Percentiles rank a stretch among this genome's conserved stretches.
Conservation (phyloP, 2,329 filamentous ascomycete genomes). For the Colletotrichum phormii region DNA sequence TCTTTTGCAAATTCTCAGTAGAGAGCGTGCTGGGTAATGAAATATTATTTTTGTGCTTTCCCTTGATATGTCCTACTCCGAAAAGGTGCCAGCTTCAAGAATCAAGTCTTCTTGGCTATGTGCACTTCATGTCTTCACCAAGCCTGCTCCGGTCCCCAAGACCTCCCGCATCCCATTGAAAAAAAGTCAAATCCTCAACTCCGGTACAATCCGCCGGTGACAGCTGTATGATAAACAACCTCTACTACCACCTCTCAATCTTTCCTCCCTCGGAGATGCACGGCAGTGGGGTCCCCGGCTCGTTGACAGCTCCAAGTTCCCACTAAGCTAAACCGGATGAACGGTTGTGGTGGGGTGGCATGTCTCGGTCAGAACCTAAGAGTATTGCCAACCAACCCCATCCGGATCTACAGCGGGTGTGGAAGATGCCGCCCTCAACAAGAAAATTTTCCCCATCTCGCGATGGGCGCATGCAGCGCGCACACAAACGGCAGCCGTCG, state of each 20-base stretch:
- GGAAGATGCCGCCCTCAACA: slow-evolving; percentile 25
- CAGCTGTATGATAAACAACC: slow-evolving; percentile 21
- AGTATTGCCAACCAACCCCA: slow-evolving; percentile 21
- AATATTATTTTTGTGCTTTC: background rate
- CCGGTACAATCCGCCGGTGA: slow-evolving; percentile 27
- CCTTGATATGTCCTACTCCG: background rate
- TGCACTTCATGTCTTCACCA: background rate
- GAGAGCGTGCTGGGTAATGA: background rate
- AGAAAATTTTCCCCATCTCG: slow-evolving; percentile 31
- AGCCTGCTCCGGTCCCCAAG: background rate
- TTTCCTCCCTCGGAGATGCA: slow-evolving; percentile 26
- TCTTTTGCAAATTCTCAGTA: too few species aligned
- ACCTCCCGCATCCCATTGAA: background rate
- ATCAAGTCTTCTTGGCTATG: background rate
- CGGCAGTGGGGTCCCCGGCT: slow-evolving; percentile 14
- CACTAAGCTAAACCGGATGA: slow-evolving; percentile 25
- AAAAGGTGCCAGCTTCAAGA: background rate
- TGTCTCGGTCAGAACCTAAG: slow-evolving; percentile 25
- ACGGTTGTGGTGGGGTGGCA: slow-evolving; percentile 13
- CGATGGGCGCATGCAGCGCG: background rate
- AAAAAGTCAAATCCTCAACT: slow-evolving; percentile 28
- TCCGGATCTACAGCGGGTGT: slow-evolving; percentile 25
- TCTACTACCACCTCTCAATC: background rate
- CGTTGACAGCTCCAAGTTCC: slow-evolving; percentile 1
- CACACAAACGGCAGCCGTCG: background rate